A percentile compares a stretch with the other conserved stretches of the same genome.
phyloP scores from a whole-genome alignment of 2,329 filamentous ascomycete genomes.

The Trichoderma afroharzianum region DNA sequence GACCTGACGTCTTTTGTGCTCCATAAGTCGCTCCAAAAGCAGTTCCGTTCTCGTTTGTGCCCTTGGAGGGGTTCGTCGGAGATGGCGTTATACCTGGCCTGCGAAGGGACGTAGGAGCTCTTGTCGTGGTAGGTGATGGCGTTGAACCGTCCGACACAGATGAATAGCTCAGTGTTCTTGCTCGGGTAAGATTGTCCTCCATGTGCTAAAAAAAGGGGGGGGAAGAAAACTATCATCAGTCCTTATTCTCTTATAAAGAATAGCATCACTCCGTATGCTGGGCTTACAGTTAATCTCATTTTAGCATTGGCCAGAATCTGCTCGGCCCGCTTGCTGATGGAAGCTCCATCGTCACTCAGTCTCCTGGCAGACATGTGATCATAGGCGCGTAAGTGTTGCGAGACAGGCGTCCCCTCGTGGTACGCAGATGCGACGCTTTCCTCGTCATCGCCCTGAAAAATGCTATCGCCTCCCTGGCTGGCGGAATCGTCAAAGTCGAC shows the following conservation, averaged over 20 bases:
- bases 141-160: constrained; percentile 48
- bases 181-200: constrained; percentile 85
- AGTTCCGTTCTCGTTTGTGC: constrained; percentile 31
- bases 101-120: constrained; percentile 26
- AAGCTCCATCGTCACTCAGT: constrained; percentile 54
- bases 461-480: constrained; percentile 59
- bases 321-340: constrained; percentile 79
- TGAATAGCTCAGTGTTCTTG: constrained; percentile 58
- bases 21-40: constrained; percentile 20
- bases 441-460: constrained; percentile 65
- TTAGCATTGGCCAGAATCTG: constrained; percentile 92
- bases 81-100: constrained; percentile 21
- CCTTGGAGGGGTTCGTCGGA: constrained; percentile 28
- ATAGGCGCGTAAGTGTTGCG: constrained; percentile 20
- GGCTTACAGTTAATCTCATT: constrained; percentile 73
- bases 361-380: constrained; percentile 20
- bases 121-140: constrained; percentile 46
- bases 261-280: background rate
- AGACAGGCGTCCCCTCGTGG: constrained; percentile 41
- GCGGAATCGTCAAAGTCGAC: constrained; percentile 59
- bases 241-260: background rate
- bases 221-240: background rate
- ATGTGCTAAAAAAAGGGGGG: constrained; percentile 67
- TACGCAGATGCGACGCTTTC: constrained; percentile 61
- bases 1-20: constrained; percentile 29